These are phyloP conservation scores for Noccaea caerulescens DNA, from an alignment of 345 rosid genomes.

Conservation along the genomic window DNA sequence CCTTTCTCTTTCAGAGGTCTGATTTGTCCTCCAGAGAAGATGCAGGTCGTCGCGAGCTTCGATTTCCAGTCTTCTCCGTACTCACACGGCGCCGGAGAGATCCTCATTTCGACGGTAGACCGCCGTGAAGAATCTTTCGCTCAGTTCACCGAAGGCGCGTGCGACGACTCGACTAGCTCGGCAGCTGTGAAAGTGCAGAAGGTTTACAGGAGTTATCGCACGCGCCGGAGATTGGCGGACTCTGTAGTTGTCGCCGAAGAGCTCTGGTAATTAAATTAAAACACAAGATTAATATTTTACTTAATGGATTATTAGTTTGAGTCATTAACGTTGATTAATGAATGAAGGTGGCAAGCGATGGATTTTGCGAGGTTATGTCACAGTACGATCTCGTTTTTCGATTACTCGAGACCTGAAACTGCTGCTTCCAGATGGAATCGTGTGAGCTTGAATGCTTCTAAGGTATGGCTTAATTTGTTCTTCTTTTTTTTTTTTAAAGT, in stretches of 20 bases:
- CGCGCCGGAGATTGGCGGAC: conserved; percentile 89
- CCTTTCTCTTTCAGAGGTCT: conserved; percentile 23
- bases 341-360: conserved; percentile 80
- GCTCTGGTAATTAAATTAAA: conserved; percentile 55
- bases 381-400: conserved; percentile 82
- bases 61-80: conserved; percentile 50
- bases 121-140: conserved; percentile 17
- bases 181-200: conserved; percentile 86
- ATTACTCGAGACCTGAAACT: conserved; percentile 69
- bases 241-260: conserved; percentile 90
- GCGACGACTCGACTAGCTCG: conserved; percentile 29
- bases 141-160: conserved; percentile 13
- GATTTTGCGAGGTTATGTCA: conserved; percentile 73
- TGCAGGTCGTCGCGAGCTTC: conserved; percentile 56
- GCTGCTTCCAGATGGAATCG: conserved; percentile 85
- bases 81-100: conserved; percentile 40
- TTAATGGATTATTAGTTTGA: conserved; percentile 1
- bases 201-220: conserved; percentile 85
- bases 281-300: background rate
- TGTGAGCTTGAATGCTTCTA: conserved; percentile 71
- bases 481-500: background rate
- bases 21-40: conserved; percentile 16
- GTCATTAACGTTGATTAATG: conserved; percentile 11
- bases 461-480: conserved; percentile 46
- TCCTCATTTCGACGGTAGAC: conserved; percentile 33